phyloP scores from a whole-genome alignment of 164 flowering plant species.

The Kingdonia uniflora region DNA sequence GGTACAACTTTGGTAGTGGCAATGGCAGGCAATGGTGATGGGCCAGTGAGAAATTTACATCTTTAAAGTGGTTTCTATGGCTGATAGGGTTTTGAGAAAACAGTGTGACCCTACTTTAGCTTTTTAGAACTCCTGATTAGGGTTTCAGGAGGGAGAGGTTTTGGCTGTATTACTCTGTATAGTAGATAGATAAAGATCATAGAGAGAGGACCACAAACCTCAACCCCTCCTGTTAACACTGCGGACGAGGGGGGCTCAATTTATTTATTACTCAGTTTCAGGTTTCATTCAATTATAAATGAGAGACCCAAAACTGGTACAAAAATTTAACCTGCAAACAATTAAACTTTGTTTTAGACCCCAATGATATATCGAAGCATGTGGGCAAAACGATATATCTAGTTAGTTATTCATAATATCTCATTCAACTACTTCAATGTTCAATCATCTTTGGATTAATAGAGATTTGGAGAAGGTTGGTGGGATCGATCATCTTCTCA shows the following conservation, averaged over 20 bases:
- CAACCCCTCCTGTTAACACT: slow-evolving; percentile 2
- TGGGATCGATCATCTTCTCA: too few relatives aligned
- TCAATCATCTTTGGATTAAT: too few relatives aligned
- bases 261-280: not conserved
- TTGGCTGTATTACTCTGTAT: not conserved
- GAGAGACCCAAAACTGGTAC: too few relatives aligned
- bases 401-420: too few relatives aligned
- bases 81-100: not conserved
- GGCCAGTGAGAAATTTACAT: not conserved
- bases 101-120: not conserved
- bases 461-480: too few relatives aligned
- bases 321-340: too few relatives aligned
- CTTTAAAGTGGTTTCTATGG: not conserved
- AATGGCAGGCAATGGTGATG: not conserved
- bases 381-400: too few relatives aligned
- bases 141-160: slow-evolving; percentile 4
- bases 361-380: too few relatives aligned
- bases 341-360: too few relatives aligned
- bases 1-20: not conserved
- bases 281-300: not conserved
- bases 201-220: slow-evolving; percentile 1
- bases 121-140: not conserved
- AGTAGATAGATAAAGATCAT: too few relatives aligned
- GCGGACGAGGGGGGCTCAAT: slow-evolving; percentile 7
- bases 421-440: too few relatives aligned